Evolutionary conservation across 139 green algal species (phyloP).

Genomic region (Pleodorina starrii): DNA sequence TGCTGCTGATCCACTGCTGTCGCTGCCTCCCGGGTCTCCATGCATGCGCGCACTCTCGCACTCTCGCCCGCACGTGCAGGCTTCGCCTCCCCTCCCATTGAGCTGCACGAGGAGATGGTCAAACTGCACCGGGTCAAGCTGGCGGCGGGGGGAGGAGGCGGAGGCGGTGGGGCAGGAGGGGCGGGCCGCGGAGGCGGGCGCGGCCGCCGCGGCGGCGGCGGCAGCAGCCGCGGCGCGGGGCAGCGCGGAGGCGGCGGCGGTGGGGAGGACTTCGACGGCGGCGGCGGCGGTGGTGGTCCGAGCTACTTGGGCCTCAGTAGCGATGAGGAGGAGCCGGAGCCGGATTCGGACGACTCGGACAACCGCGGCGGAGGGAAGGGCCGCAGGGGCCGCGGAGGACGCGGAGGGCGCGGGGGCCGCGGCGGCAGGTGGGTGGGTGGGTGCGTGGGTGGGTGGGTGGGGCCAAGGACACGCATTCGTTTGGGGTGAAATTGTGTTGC

Average conservation of each 20-base stretch:
- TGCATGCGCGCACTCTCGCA: no score
- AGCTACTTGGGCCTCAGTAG: no score
- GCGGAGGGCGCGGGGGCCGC: neutral
- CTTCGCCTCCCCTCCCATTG: conserved; percentile 72
- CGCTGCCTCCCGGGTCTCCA: no score
- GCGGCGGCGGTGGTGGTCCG: neutral
- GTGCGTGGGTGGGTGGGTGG: neutral
- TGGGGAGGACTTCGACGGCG: neutral
- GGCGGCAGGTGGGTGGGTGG: neutral
- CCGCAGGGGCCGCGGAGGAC: neutral
- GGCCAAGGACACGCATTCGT: no score
- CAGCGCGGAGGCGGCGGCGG: neutral
- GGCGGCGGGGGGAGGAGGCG: neutral
- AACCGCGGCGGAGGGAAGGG: no score
- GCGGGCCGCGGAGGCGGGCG: neutral
- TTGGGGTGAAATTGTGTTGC: no score
- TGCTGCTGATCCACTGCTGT: no score
- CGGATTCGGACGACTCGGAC: neutral
- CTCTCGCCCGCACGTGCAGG: no score
- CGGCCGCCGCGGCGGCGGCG: neutral
- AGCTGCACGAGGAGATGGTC: conserved; percentile 68
- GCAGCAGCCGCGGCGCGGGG: neutral
- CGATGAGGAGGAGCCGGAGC: neutral
- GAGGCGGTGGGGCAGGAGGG: neutral
- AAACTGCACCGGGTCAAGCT: conserved; percentile 48